Conservation (phyloP, 371 early-diverging fungal species). For the Thermomucor indicae-seudaticae region DNA sequence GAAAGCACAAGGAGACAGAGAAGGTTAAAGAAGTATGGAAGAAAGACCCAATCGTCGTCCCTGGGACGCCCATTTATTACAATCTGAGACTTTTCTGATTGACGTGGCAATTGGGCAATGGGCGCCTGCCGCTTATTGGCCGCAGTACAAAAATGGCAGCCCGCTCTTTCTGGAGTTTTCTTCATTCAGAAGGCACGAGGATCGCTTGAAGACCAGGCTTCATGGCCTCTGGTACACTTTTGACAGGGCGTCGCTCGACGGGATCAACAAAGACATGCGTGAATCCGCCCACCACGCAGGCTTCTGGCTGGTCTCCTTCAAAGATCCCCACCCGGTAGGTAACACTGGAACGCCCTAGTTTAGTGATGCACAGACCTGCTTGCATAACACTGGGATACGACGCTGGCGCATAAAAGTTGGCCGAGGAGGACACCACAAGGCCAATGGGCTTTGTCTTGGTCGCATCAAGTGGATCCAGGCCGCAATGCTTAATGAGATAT, state of each 20-base stretch:
- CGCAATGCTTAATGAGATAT: constrained; percentile 49
- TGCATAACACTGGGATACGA: constrained; percentile 52
- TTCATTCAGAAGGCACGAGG: neutral
- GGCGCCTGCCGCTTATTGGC: too few relatives aligned
- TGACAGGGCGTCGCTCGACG: constrained; percentile 26
- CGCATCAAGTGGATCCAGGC: constrained; percentile 31
- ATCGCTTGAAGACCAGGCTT: constrained; percentile 14
- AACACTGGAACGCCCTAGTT: constrained; percentile 53
- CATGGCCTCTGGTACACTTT: constrained; percentile 19
- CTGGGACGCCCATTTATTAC: too few relatives aligned
- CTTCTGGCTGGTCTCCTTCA: constrained; percentile 30
- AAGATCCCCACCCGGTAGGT: constrained; percentile 62
- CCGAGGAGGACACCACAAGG: constrained; percentile 50
- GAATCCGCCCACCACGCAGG: constrained; percentile 42
- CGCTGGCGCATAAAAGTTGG: constrained; percentile 44
- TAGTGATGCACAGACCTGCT: constrained; percentile 52
- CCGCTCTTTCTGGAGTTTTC: too few relatives aligned
- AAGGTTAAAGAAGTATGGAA: neutral
- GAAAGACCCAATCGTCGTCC: neutral
- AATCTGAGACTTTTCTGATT: neutral
- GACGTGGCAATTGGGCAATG: constrained; percentile 17
- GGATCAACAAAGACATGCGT: constrained; percentile 48
- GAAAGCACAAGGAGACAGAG: constrained; percentile 3
- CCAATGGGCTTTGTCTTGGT: constrained; percentile 43
- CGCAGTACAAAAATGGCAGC: too few relatives aligned